These are phyloP conservation scores for Xylaria intraflava DNA, from an alignment of 495 filamentous ascomycete genomes.

Conservation along the genomic window DNA sequence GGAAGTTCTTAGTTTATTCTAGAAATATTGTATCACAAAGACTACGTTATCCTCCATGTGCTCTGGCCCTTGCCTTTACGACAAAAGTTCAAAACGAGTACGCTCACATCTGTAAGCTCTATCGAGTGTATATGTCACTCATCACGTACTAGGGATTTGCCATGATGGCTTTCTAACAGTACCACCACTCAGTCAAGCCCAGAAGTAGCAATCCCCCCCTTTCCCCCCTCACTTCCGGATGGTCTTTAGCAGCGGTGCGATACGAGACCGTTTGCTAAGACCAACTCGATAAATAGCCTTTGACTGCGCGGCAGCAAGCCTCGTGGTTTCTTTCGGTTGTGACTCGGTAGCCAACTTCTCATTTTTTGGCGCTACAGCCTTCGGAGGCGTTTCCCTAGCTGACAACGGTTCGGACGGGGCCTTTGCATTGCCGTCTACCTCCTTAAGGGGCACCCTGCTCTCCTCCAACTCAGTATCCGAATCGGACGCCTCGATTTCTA, in stretches of 20 bases:
- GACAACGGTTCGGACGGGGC: constrained; percentile 9
- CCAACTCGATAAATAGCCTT: constrained; percentile 61
- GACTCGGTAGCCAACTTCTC: constrained; percentile 3
- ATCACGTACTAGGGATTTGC: not conserved
- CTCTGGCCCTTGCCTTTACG: too few relatives aligned
- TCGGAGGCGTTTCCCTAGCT: not conserved
- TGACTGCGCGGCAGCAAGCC: constrained; percentile 8
- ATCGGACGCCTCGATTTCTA: not conserved
- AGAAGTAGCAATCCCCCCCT: not conserved
- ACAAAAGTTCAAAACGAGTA: too few relatives aligned
- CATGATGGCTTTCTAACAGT: not conserved
- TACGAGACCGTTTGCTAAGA: constrained; percentile 57
- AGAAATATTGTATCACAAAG: too few relatives aligned
- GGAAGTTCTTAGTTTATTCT: too few relatives aligned
- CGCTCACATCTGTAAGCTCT: not conserved
- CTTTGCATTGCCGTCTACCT: constrained; percentile 16
- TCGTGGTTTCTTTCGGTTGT: constrained; percentile 11
- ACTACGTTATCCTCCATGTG: too few relatives aligned
- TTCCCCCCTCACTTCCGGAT: constrained; percentile 39
- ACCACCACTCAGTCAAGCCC: not conserved
- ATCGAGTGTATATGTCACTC: not conserved
- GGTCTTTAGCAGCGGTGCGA: constrained; percentile 59
- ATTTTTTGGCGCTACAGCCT: constrained; percentile 2
- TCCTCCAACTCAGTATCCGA: not conserved
- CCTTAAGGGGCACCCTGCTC: constrained; percentile 9